These are phyloP conservation scores for Saccharomycopsis hybrid DNA, from an alignment of 1,139 yeast genomes.

Conservation along the genomic window DNA sequence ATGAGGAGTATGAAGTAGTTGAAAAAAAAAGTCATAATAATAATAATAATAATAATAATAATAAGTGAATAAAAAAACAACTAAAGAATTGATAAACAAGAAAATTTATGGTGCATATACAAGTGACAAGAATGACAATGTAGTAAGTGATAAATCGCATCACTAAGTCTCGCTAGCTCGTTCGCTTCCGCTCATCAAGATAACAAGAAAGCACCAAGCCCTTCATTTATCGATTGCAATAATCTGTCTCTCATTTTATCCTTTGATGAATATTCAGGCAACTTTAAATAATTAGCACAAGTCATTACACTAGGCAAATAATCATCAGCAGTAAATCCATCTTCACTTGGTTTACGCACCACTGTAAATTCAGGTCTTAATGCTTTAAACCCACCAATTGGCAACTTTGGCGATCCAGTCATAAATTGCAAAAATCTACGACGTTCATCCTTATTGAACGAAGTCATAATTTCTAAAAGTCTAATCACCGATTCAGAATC, in stretches of 20 bases:
- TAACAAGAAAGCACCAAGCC: slow-evolving; percentile 81
- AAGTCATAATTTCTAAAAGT: slow-evolving; percentile 53
- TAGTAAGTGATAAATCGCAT: too few species aligned
- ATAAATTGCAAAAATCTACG: slow-evolving; percentile 77
- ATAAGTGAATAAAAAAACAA: too few species aligned
- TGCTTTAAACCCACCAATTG: slow-evolving; percentile 89
- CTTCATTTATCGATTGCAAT: slow-evolving; percentile 72
- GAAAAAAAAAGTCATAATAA: too few species aligned
- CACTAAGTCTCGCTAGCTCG: too few species aligned
- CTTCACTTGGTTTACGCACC: slow-evolving; percentile 74
- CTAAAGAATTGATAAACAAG: too few species aligned
- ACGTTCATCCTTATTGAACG: slow-evolving; percentile 48
- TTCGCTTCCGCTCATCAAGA: slow-evolving; percentile 35
- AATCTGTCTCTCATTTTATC: slow-evolving; percentile 54
- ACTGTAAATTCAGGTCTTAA: slow-evolving; percentile 81
- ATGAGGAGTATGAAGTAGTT: too few species aligned
- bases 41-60: too few species aligned
- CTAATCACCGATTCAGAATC: slow-evolving; percentile 61
- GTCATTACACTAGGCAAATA: slow-evolving; percentile 97
- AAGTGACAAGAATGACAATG: too few species aligned
- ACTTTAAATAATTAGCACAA: slow-evolving; percentile 87
- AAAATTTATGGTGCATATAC: too few species aligned
- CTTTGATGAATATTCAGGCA: slow-evolving; percentile 71
- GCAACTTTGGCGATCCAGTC: slow-evolving; percentile 90
- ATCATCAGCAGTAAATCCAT: slow-evolving; percentile 56